Base-by-base conservation (phyloP, 1,139 yeast species). In the Suhomyces taliae region DNA sequence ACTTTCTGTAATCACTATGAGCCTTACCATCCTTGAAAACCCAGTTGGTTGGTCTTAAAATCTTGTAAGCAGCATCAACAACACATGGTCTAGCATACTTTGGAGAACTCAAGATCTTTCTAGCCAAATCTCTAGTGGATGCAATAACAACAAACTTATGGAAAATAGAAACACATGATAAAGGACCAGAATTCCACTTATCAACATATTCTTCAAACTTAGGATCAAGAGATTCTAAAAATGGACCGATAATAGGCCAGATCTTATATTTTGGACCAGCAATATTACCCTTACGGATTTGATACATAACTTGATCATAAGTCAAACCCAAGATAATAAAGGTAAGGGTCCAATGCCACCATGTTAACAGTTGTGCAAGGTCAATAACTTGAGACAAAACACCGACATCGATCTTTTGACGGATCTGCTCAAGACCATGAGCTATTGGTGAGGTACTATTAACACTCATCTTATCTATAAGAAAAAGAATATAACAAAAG, bases 121-220 rank as follows among this genome's bases (percentile, higher is more conserved):
- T 82, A 27, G 97, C 88, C 56, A 93, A 76, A 58, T 91, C 98
- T 62, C 97, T 83, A 36, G 87, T 79, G 8, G 96, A 85, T 9
- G 97, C 98, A 69, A 93, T 90, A 48, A 93, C 95, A 42, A 93
- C 99, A 64, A 93, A 93, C 72, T 93, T 91, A 76, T 93, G 99
- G 79, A 93, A 93, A 53, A 93, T 95, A 3, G 97, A 90, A 44
- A 93, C 99, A 76, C 98, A 93, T 15, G 96, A 86, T 51, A 93
- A 77, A 14, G 93, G 93, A 53, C 99, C 99, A 6, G 95, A 85
- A 58, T 81, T 83, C 99, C 99, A 93, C 67, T 93, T 93, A 46
- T 89, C 89, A 65, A 81, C 76, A 68, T 93, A 93, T 62, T 87
- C 97, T 64, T 89, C 96, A 64, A 93, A 93, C 67, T 91, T 91